These are phyloP conservation scores for Mycogone perniciosa DNA, from an alignment of 2,329 filamentous ascomycete species.

Conservation along the genomic window DNA sequence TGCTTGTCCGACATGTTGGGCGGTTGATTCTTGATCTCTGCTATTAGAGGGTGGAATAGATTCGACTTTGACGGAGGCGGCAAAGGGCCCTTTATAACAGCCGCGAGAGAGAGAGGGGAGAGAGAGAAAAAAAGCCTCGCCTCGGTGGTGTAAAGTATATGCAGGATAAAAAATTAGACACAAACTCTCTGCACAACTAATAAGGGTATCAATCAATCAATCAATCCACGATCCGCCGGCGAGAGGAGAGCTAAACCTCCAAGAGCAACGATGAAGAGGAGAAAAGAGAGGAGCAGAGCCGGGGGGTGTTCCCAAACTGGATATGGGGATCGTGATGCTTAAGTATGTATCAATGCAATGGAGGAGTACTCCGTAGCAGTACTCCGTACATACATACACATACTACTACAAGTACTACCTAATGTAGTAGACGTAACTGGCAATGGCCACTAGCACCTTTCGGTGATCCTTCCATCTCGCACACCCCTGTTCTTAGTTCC, in stretches of 20 bases:
- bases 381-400: no score
- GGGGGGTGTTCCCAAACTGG: slow-evolving; percentile 1
- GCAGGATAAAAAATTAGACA: not conserved
- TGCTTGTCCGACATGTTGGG: slow-evolving; percentile 34
- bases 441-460: no score
- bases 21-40: not conserved
- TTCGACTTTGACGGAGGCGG: not conserved
- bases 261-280: slow-evolving; percentile 7
- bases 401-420: no score
- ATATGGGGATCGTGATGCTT: slow-evolving; percentile 12
- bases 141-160: slow-evolving; percentile 1
- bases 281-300: not conserved
- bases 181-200: slow-evolving; percentile 1
- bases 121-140: not conserved
- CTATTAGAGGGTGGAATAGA: not conserved
- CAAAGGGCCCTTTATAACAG: not conserved
- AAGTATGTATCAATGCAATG: slow-evolving; percentile 1
- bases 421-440: no score
- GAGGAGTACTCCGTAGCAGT: no score
- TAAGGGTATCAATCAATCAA: not conserved
- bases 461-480: no score
- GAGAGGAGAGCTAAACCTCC: slow-evolving; percentile 4
- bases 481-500: no score
- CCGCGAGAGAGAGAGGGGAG: not conserved
- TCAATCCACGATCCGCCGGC: no score